These are phyloP conservation scores for Delonix regia DNA, from an alignment of 306 rosid genomes.

Conservation along the genomic window DNA sequence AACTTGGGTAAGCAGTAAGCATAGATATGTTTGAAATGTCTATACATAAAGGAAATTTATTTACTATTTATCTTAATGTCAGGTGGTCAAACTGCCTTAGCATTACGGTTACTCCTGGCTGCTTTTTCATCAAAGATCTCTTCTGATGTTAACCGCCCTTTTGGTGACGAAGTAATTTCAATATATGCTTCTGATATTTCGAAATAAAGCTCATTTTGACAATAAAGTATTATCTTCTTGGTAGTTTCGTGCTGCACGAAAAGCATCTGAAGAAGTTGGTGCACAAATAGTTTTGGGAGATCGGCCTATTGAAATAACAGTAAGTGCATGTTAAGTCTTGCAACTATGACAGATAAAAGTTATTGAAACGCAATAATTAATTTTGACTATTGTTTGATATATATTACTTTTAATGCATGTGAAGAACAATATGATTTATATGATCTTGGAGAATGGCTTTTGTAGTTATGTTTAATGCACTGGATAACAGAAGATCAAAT, in stretches of 20 bases:
- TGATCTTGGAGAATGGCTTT: constrained; percentile 20
- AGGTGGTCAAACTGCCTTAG: constrained; percentile 95
- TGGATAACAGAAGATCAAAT: neutral
- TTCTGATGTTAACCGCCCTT: constrained; percentile 77
- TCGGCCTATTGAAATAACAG: constrained; percentile 93
- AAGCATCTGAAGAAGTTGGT: constrained; percentile 83
- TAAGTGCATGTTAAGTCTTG: constrained; percentile 45
- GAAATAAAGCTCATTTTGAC: constrained; percentile 3
- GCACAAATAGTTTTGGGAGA: constrained; percentile 93
- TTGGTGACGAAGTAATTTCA: constrained; percentile 80
- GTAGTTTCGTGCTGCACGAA: constrained; percentile 90
- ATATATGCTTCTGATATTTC: neutral
- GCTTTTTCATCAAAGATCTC: constrained; percentile 82
- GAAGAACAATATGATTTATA: neutral
- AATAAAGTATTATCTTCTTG: neutral
- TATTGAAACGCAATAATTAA: neutral
- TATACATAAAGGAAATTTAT: neutral
- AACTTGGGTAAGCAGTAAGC: constrained; percentile 77
- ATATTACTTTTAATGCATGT: neutral
- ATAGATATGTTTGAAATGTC: neutral
- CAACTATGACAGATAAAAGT: neutral
- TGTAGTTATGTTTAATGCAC: neutral
- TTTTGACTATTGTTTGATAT: neutral
- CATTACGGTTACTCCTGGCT: constrained; percentile 82
- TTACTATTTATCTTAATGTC: constrained; percentile 35